Conservation (phyloP, 2,329 filamentous ascomycete species). For the Botrytis aclada region DNA sequence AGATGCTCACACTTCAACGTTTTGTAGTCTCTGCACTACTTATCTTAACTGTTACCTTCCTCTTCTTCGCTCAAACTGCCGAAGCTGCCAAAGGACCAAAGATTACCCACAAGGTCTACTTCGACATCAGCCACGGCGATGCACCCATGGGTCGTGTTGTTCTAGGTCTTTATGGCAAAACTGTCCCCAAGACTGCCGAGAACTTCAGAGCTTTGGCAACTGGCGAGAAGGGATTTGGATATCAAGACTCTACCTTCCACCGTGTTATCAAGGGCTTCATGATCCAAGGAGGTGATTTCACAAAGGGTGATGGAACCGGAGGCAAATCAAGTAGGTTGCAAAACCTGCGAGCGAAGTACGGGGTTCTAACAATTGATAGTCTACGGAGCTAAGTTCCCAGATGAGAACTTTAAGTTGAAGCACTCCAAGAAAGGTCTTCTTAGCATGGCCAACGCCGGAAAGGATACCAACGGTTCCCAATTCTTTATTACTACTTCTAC, state of each 20-base stretch:
- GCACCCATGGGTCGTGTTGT: conserved; percentile 71
- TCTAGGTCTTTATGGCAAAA: conserved; percentile 84
- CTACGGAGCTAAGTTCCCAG: conserved; percentile 78
- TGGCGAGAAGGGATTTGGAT: conserved; percentile 55
- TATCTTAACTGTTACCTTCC: conserved; percentile 69
- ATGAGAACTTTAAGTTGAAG: conserved; percentile 96
- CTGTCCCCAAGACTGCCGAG: conserved; percentile 70
- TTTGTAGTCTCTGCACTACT: conserved; percentile 70
- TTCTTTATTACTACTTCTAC: conserved; percentile 88
- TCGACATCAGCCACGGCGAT: conserved; percentile 77
- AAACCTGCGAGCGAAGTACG: not conserved
- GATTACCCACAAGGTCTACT: conserved; percentile 94
- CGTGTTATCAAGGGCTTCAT: conserved; percentile 88
- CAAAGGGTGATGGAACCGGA: conserved; percentile 75
- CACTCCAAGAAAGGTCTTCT: conserved; percentile 81
- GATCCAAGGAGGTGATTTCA: conserved; percentile 91
- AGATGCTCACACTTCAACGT: conserved; percentile 73
- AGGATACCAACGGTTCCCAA: conserved; percentile 84
- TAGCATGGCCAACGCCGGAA: conserved; percentile 82
- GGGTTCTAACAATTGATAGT: conserved; percentile 46
- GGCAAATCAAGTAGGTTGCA: conserved; percentile 72
- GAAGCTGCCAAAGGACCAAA: conserved; percentile 82
- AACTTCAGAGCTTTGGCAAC: conserved; percentile 80
- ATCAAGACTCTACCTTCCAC: conserved; percentile 59
- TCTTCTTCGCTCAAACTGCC: conserved; percentile 72